Evolutionary conservation across 2,329 filamentous ascomycete species (phyloP).

Genomic region (Neopestalotiopsis sp.): DNA sequence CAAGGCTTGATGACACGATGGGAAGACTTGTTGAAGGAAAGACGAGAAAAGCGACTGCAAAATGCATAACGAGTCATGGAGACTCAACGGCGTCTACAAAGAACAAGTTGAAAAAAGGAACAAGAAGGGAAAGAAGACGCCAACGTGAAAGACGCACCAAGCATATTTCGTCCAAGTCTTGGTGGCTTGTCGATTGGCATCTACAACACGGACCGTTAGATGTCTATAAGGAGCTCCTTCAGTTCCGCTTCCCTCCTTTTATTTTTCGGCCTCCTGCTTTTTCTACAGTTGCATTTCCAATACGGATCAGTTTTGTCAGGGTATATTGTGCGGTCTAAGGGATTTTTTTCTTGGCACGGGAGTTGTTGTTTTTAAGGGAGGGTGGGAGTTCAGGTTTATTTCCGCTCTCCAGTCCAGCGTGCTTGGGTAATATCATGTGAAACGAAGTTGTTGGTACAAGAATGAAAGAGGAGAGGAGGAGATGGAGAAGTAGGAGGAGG

Average conservation of each 20-base stretch:
- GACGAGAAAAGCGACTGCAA: background rate
- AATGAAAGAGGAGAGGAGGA: background rate
- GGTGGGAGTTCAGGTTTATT: background rate
- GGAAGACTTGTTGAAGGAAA: background rate
- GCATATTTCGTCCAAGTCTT: no score
- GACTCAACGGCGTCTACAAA: background rate
- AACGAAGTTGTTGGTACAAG: background rate
- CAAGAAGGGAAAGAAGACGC: background rate
- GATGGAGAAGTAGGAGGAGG: background rate
- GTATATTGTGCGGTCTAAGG: background rate
- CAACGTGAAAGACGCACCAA: background rate
- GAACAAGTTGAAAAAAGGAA: background rate
- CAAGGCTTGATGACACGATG: constrained; percentile 21
- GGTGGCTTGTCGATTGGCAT: background rate
- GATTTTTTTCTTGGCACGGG: background rate
- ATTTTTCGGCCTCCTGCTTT: background rate
- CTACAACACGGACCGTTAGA: no score
- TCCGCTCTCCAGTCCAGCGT: background rate
- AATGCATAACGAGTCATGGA: background rate
- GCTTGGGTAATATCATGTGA: background rate
- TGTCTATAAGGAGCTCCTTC: background rate
- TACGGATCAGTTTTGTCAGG: background rate
- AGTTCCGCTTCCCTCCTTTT: background rate
- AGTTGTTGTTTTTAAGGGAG: background rate
- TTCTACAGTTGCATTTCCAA: background rate